Base-by-base conservation (phyloP, 768 basidiomycete species). In the Dacryopinax primogenitus region DNA sequence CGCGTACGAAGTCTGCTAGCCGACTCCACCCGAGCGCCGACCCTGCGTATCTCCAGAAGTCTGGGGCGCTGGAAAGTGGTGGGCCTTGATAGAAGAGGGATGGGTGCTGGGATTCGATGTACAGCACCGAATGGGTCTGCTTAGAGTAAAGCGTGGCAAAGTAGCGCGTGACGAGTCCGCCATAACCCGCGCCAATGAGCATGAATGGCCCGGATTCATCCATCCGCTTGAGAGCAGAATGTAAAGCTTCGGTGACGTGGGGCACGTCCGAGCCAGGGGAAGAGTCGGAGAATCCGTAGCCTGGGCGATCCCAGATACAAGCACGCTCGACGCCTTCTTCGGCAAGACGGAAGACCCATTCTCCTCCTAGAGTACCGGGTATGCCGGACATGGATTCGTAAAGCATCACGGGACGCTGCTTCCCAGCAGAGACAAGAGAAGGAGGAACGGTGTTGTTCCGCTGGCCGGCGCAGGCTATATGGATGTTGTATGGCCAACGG, bases 251-350 rank as follows among this genome's bases (percentile, higher is more conserved):
- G 0, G 72, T 69, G 12, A 75, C 71, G 30, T 63, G 39, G 15
- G 73, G 73, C 26, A 75, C 58, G 36, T 73, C 71, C 30, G 71
- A 71, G 18, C 69, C 67, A 9, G 66, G 62, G 44, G 72, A 65
- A 28, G 70, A 67, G n/a, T 75, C 71, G 33, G 70, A 71, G 67
- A 74, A 74, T 1, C 74, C 74, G 61, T 75, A 75, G 3, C 74
- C 74, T 6, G 74, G 74, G 66, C 74, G 65, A 63, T 75, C 74
- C 74, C 74, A 75, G 1, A 71, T 68, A 66, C 74, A 75, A 23
- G 74, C 70, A 33, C 69, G 68, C 0, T 71, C 71, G 33, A 75
- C 70, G 26, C 71, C 71, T 51, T 69, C 51, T 33, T 69, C 62
- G 37, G 74, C 72, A 45, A 75, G 62, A 41, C 72, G 70, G 51